A percentile compares a stretch with the other conserved stretches of the same genome.
phyloP scores from a whole-genome alignment of 169 alveolate species.

The Eimeria falciformis region DNA sequence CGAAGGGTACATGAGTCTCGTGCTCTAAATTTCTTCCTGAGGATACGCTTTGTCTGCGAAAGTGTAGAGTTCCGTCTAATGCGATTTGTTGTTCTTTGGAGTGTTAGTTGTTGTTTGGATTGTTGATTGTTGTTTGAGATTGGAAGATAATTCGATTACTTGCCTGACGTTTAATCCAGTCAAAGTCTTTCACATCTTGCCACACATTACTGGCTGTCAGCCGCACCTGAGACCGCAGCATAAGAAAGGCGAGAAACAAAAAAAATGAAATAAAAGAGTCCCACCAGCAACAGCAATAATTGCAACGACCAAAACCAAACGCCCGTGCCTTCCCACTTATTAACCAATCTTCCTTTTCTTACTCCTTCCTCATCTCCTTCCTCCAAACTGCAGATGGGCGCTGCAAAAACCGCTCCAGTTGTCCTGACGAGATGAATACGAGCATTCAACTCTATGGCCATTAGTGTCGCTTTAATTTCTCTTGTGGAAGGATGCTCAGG shows the following conservation, averaged over 20 bases:
- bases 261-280: too few species aligned
- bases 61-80: neutral
- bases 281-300: too few species aligned
- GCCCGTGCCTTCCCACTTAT: too few species aligned
- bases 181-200: constrained; percentile 23
- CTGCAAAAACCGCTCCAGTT: constrained; percentile 14
- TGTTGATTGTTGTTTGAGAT: neutral
- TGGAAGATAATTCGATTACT: neutral
- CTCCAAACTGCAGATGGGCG: neutral
- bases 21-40: neutral
- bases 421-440: neutral
- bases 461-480: too few species aligned
- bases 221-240: neutral
- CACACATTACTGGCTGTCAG: neutral
- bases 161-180: constrained; percentile 35
- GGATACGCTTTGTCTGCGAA: neutral
- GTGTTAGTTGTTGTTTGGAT: neutral
- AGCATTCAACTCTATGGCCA: neutral
- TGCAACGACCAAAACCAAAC: too few species aligned
- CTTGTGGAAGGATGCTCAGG: too few species aligned
- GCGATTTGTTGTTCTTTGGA: neutral
- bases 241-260: too few species aligned
- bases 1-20: neutral
- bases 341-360: too few species aligned
- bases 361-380: too few species aligned